Conservation (phyloP, 441 rosid species). For the Biscutella laevigata region DNA sequence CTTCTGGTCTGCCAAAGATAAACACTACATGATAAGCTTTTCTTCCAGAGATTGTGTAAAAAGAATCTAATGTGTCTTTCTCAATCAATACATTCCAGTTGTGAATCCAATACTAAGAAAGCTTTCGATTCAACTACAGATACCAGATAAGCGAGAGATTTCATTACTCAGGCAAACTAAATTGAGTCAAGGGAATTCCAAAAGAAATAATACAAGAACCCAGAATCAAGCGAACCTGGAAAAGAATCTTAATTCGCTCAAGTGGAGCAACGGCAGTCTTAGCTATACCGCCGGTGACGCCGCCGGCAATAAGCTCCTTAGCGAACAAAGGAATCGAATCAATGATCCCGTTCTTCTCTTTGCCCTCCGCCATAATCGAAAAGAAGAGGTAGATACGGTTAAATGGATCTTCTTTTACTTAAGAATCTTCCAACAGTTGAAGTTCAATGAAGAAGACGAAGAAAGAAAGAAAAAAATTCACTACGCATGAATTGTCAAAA, state of each 20-base stretch:
- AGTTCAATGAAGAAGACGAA: neutral
- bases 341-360: slow-evolving; percentile 50
- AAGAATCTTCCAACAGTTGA: slow-evolving; percentile 9
- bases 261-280: slow-evolving; percentile 89
- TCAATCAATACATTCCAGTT: neutral
- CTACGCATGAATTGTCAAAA: too few relatives aligned
- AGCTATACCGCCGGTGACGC: slow-evolving; percentile 83
- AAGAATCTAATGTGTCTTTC: slow-evolving; percentile 6
- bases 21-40: slow-evolving; percentile 17
- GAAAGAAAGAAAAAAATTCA: neutral
- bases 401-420: slow-evolving; percentile 10
- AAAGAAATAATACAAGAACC: neutral
- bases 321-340: slow-evolving; percentile 68
- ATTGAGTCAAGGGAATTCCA: neutral
- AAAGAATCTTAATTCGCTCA: slow-evolving; percentile 85
- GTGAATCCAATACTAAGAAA: neutral
- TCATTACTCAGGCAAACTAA: neutral
- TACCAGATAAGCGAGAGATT: neutral
- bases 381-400: slow-evolving; percentile 3
- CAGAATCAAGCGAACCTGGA: slow-evolving; percentile 46
- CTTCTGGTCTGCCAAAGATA: slow-evolving; percentile 59
- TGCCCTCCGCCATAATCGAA: slow-evolving; percentile 37
- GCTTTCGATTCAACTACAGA: neutral
- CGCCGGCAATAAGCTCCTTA: slow-evolving; percentile 80
- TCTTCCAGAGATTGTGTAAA: neutral